Evolutionary conservation across 257 asterid genomes (phyloP), one percentile per base, ranked within the genome.

Genomic region (Petunia secreta): DNA sequence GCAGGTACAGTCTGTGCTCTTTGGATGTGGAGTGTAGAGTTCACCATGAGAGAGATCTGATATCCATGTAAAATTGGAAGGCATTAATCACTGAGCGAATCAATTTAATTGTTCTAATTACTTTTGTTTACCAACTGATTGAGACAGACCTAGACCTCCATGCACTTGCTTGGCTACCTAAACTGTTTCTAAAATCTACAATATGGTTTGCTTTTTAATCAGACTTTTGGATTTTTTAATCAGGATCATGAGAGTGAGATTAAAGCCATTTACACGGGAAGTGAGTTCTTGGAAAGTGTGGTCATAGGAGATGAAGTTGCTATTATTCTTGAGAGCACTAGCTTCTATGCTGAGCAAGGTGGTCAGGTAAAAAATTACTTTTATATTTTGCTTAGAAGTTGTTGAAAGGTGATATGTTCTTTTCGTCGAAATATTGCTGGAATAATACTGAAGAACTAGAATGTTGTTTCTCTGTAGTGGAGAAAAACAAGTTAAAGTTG

Each of bases 271-370:
- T 96, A 92, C 89, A 87, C 94, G 2, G 99, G 98, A 75, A 86
- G 86, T 65, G 96, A 90, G 73, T 96, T 88, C 88, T 82, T 88
- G 83, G 93, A 86, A 88, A 90, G 95, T 84, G 91, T 85, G 69
- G 82, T 83, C 71, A 86, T 89, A 50, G 91, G 90, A 76, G 89
- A 89, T 83, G 97, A 92, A 86, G 94, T 92, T 85, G 99, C 98
- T 75, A 64, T 96, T 63, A 84, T 96, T 85, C 92, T 94, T 79
- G 98, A 89, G 87, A 90, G 90, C 54, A 88, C 99, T 59, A 94
- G 97, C 81, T 96, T 96, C 86, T 96, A 96, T 84, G 97, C 98
- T 48, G 98, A 96, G 90, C 99, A 96, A 91, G 99, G 99, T 86
- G 99, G 99, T 90, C 99, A 96, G 99, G 99, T 95, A 85, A 82